These are phyloP conservation scores for Oryza glumipatula DNA, from an alignment of 176 grass and related monocot species.

Conservation along the genomic window DNA sequence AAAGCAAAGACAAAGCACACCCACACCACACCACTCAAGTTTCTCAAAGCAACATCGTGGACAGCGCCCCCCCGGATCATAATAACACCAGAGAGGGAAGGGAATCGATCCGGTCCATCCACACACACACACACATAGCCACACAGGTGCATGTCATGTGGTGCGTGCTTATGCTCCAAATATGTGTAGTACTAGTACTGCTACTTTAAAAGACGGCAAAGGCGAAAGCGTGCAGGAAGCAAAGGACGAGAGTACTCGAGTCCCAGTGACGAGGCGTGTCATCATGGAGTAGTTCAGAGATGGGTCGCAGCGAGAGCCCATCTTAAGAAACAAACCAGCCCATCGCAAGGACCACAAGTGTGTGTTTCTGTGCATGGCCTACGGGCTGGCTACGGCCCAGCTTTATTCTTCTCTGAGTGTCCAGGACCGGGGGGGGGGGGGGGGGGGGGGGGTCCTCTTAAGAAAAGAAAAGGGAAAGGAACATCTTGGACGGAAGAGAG, in stretches of 20 bases:
- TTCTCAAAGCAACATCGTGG: constrained; percentile 21
- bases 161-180: constrained; percentile 9
- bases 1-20: constrained; percentile 17
- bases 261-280: constrained; percentile 20
- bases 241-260: constrained; percentile 26
- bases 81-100: constrained; percentile 17
- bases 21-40: neutral
- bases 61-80: constrained; percentile 25
- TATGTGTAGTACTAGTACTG: neutral
- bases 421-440: neutral
- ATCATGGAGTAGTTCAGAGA: constrained; percentile 8
- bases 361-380: neutral
- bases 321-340: constrained; percentile 4
- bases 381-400: constrained; percentile 19
- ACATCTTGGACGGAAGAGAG: neutral
- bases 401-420: constrained; percentile 27
- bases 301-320: constrained; percentile 21
- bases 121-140: neutral
- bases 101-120: neutral
- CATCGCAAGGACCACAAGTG: constrained; percentile 27
- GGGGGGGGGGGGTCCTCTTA: too few relatives aligned
- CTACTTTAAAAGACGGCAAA: constrained; percentile 39
- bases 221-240: constrained; percentile 33
- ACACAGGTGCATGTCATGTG: constrained; percentile 38
- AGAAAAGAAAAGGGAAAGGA: too few relatives aligned